Evolutionary conservation across 2,329 filamentous ascomycete species (phyloP).

Genomic region (Parasarocladium wereldwijsianum): DNA sequence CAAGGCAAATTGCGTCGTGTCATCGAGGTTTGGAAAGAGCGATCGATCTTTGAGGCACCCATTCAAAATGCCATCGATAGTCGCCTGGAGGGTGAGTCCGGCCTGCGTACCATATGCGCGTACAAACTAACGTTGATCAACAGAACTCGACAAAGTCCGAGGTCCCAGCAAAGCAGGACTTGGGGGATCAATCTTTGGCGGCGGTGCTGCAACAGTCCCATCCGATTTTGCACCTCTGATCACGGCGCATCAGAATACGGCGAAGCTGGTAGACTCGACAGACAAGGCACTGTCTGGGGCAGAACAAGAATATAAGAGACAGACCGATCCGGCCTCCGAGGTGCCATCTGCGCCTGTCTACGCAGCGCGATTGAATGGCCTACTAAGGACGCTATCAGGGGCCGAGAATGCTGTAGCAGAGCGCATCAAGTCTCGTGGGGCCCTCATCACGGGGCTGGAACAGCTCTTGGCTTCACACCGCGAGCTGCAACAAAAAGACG

Average conservation of each 20-base stretch:
- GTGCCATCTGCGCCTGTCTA: constrained; percentile 78
- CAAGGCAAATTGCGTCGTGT: constrained; percentile 80
- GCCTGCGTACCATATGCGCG: background rate
- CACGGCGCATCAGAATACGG: constrained; percentile 55
- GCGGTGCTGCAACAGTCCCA: constrained; percentile 46
- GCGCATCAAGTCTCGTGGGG: constrained; percentile 70
- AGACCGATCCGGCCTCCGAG: constrained; percentile 54
- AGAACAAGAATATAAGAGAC: constrained; percentile 70
- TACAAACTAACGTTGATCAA: constrained; percentile 7
- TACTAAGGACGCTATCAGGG: constrained; percentile 78
- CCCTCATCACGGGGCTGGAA: constrained; percentile 67
- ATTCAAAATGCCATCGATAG: constrained; percentile 72
- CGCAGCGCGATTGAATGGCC: constrained; percentile 72
- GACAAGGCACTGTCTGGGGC: constrained; percentile 56
- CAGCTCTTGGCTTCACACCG: constrained; percentile 66
- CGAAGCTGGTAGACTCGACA: constrained; percentile 55
- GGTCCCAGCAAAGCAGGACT: constrained; percentile 36
- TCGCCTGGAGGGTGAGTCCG: constrained; percentile 56
- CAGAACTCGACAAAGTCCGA: constrained; percentile 49
- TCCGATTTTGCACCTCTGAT: constrained; percentile 65
- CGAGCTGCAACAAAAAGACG: constrained; percentile 53
- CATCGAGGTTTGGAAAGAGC: constrained; percentile 85
- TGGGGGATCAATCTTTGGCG: constrained; percentile 46
- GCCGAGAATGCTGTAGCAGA: constrained; percentile 84
- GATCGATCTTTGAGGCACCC: constrained; percentile 66